phyloP scores from a whole-genome alignment of 306 rosid species.

The Medicago arabica region DNA sequence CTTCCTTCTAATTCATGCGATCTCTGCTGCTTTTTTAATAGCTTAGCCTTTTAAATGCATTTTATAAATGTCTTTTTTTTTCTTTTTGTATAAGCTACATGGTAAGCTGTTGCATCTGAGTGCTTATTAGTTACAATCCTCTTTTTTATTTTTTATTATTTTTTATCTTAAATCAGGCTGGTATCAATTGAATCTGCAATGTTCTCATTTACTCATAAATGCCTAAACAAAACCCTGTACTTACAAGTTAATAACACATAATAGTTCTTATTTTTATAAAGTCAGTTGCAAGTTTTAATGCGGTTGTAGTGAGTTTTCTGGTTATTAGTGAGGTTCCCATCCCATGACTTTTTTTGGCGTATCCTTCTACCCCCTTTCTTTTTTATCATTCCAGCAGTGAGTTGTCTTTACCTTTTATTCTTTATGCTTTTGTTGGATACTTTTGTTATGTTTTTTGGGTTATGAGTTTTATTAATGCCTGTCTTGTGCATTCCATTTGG shows the following conservation, averaged over 20 bases:
- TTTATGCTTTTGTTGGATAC: slow-evolving; percentile 32
- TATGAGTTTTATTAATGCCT: slow-evolving; percentile 16
- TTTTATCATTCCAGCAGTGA: slow-evolving; percentile 7
- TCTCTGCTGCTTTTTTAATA: slow-evolving; percentile 22
- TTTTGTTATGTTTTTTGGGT: slow-evolving; percentile 18
- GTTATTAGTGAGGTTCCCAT: slow-evolving; percentile 2
- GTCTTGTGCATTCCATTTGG: slow-evolving; percentile 49
- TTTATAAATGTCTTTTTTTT: neutral
- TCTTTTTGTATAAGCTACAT: neutral
- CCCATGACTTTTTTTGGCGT: slow-evolving; percentile 2
- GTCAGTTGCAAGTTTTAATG: slow-evolving; percentile 2
- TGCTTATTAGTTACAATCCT: slow-evolving; percentile 3
- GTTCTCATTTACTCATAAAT: neutral
- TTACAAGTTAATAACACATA: slow-evolving; percentile 20
- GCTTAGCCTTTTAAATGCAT: slow-evolving; percentile 6
- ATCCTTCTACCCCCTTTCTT: neutral
- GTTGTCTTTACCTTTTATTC: slow-evolving; percentile 1
- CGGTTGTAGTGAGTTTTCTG: neutral
- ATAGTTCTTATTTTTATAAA: slow-evolving; percentile 22
- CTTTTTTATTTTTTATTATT: neutral
- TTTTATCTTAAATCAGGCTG: slow-evolving; percentile 24
- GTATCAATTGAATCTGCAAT: slow-evolving; percentile 5
- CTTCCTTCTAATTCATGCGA: slow-evolving; percentile 17
- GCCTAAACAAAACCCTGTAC: slow-evolving; percentile 1
- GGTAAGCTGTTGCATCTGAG: slow-evolving; percentile 25